Base-by-base conservation (phyloP, 768 basidiomycete genomes). In the Daedaleopsis sinensis region DNA sequence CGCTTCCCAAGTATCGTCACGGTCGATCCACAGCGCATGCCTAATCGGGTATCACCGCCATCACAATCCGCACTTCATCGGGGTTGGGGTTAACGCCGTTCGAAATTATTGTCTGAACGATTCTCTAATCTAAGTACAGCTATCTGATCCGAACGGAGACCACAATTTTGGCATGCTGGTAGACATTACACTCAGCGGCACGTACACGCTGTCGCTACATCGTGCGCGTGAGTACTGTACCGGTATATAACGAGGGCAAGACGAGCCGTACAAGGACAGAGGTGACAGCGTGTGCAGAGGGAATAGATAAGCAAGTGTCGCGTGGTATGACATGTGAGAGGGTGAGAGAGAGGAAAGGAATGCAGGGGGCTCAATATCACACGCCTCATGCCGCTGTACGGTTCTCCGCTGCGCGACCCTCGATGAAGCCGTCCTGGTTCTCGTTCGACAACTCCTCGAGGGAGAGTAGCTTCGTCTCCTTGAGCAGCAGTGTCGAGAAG, bases 371-470 rank as follows among this genome's bases (percentile, higher is more conserved):
- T 43, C 38, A 15, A n/a, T n/a, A n/a, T n/a, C n/a, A n/a, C 21
- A 24, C 5, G 23, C 35, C 38, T 58, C 36, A 52, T 32, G 57
- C 24, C 43, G 24, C 38, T n/a, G 21, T 36, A 19, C 12, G 12
- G 43, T 38, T 44, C 5, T 23, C n/a, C 13, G 1, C 35, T 11
- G 46, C 59, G 55, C 53, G 44, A 47, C 73, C 73, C 8, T 27
- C 58, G 38, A 90, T 76, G 72, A 91, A 91, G 35, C 78, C 75
- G 0, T 86, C 77, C 64, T 91, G 90, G 12, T 81, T 76, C 70
- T 93, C 91, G 68, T 86, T 85, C 12, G 90, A 92, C 21, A 91
- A 78, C 16, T 88, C 87, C 74, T 93, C 91, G 19, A 93, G 80
- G 6, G 82, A 72, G 72, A 68, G 76, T 44, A 78, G 76, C 73